Percentiles rank a stretch among this genome's conserved stretches.
phyloP scores from a whole-genome alignment of 208 protist genomes.

The Endotrypanum monterogeii region DNA sequence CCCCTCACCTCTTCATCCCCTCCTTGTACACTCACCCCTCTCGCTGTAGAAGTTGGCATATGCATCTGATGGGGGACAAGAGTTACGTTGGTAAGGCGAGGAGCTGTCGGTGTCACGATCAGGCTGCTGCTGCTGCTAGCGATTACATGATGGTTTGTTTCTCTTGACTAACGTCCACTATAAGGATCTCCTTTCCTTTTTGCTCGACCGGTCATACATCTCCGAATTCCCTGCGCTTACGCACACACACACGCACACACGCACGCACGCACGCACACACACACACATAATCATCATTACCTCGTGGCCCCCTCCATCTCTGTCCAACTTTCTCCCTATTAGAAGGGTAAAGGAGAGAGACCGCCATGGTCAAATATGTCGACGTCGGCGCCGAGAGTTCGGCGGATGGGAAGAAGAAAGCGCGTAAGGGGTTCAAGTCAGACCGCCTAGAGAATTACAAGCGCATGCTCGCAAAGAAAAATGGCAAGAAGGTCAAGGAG shows the following conservation, averaged over 20 bases:
- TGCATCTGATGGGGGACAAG: too few relatives aligned
- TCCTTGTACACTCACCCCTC: not conserved
- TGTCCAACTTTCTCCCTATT: conserved; percentile 1
- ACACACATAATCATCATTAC: not conserved
- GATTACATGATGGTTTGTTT: too few relatives aligned
- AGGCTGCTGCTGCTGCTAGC: too few relatives aligned
- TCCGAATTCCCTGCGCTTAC: not conserved
- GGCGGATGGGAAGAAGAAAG: conserved; percentile 46
- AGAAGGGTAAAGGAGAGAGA: not conserved
- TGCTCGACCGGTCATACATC: not conserved
- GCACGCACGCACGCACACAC: not conserved
- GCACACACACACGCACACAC: not conserved
- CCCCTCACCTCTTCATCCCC: not conserved
- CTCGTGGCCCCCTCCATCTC: not conserved
- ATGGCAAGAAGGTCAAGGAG: conserved; percentile 38
- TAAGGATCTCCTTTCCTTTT: too few relatives aligned
- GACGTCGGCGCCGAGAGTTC: conserved; percentile 35
- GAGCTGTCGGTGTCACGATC: too few relatives aligned
- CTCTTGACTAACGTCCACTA: too few relatives aligned
- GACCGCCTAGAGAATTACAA: conserved; percentile 82
- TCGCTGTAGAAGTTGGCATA: too few relatives aligned
- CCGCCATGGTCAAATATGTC: conserved; percentile 51
- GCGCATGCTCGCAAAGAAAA: conserved; percentile 56
- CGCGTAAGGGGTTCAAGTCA: conserved; percentile 87
- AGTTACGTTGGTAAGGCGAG: too few relatives aligned